Conservation (phyloP, 2,329 filamentous ascomycete species). For the Talaromyces albobiverticillius region DNA sequence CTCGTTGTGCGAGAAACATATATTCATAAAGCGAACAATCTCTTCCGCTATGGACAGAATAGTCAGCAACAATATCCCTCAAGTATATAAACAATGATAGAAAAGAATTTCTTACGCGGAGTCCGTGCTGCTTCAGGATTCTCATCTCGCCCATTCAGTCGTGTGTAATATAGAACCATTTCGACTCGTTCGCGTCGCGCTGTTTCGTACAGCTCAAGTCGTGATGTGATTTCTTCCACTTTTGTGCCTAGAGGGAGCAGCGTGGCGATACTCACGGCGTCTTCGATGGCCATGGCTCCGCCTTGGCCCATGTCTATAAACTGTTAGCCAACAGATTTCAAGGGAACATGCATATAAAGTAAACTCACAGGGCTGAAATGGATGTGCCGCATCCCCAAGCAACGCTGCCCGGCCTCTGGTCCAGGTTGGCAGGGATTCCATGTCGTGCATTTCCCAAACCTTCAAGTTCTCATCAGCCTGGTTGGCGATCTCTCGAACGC, state of each 20-base stretch:
- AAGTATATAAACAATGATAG: no score
- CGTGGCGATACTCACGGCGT: slow-evolving; percentile 27
- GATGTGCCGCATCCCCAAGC: slow-evolving; percentile 66
- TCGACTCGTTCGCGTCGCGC: slow-evolving; percentile 22
- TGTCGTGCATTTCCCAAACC: slow-evolving; percentile 60
- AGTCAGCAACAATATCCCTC: neutral
- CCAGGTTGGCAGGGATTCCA: slow-evolving; percentile 58
- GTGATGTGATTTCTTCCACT: slow-evolving; percentile 16
- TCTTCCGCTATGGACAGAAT: neutral
- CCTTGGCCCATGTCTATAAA: slow-evolving; percentile 28
- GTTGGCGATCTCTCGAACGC: slow-evolving; percentile 17
- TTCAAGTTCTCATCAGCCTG: slow-evolving; percentile 47
- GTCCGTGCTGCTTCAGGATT: slow-evolving; percentile 15
- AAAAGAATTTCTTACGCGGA: slow-evolving; percentile 3
- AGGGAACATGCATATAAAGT: neutral
- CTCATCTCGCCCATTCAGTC: slow-evolving; percentile 24
- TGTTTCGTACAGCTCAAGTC: slow-evolving; percentile 14
- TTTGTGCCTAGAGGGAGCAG: slow-evolving; percentile 22
- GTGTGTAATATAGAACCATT: slow-evolving; percentile 19
- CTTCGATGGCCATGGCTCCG: slow-evolving; percentile 32
- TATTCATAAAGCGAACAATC: neutral
- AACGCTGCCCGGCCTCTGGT: slow-evolving; percentile 52
- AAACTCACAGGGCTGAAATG: slow-evolving; percentile 53
- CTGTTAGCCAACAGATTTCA: neutral
- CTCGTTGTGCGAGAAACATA: neutral